These are phyloP conservation scores for Asparagopsis taxiformis DNA, from an alignment of 31 red algal genomes.

Conservation along the genomic window DNA sequence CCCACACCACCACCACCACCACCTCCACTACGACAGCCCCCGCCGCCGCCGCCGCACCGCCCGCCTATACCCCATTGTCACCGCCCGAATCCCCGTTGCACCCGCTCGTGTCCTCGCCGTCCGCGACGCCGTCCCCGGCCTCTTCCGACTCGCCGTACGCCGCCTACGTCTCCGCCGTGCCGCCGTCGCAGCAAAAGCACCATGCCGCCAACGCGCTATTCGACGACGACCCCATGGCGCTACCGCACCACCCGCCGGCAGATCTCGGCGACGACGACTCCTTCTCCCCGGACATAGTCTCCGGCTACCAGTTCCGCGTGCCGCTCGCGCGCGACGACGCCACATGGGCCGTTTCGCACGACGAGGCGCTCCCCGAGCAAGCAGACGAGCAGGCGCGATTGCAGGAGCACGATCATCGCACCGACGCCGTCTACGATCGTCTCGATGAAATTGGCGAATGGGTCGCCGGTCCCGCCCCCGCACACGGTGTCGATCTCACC, in stretches of 20 bases:
- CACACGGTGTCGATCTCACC: slow-evolving; percentile 11
- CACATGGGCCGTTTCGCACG: not conserved
- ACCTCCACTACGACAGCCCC: not conserved
- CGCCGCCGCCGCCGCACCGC: not conserved
- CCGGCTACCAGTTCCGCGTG: slow-evolving; percentile 47
- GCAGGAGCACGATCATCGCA: slow-evolving; percentile 36
- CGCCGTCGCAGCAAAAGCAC: no score
- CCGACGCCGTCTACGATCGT: slow-evolving; percentile 40
- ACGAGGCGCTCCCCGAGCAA: not conserved
- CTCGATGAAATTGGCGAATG: slow-evolving; percentile 58
- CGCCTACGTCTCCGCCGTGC: no score
- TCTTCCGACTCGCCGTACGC: no score
- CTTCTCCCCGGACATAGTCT: slow-evolving; percentile 63
- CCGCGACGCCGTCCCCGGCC: no score
- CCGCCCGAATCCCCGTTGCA: slow-evolving; percentile 1
- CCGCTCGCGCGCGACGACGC: slow-evolving; percentile 4
- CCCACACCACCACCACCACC: not conserved
- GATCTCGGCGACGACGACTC: slow-evolving; percentile 68
- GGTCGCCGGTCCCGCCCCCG: slow-evolving; percentile 9
- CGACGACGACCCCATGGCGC: no score
- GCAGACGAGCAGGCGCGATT: not conserved
- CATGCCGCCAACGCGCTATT: no score
- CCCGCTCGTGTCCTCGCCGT: no score
- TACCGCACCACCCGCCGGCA: no score
- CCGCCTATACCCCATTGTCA: no score